Base-by-base conservation (phyloP, 805 yeast genomes). In the Candida fluviatilis region DNA sequence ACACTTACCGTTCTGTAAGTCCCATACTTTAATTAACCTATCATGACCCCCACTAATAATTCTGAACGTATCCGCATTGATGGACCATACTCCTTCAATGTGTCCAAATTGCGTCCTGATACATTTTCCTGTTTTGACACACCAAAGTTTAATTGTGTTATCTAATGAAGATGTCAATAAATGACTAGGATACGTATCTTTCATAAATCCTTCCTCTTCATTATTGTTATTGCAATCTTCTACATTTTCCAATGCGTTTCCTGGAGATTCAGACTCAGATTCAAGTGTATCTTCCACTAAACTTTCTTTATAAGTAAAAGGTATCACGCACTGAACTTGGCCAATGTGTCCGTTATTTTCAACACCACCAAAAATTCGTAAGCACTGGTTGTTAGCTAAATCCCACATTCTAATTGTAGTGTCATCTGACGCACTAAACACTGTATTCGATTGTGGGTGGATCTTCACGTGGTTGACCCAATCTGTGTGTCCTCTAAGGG, bases 41-140 rank as follows among this genome's bases (percentile, higher is more conserved):
- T 93, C 99, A 55, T 93, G 97, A 1, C 96, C 90, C 1, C 98
- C 98, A 51, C 93, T 82, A 8, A 91, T 85, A 32, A 93, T 85
- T 48, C 99, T 75, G 71, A 93, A 93, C 28, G 90, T 89, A 65
- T 93, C 98, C 1, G 97, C 95, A 13, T 93, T 88, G 39, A 93
- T 84, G 31, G 91, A 88, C 97, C 98, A 91, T 14, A 93, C 96
- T 16, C 99, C 99, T 62, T 93, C 98, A 38, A 91, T 88, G 57
- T 93, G 99, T 2, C 99, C 99, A 66, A 91, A 93, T 60, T 93
- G 91, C 0, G 99, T 93, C 41, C 96, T 73, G 8, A 89, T 77
- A 55, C 98, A 91, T 58, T 80, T 78, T 3, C 97, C 96, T 1
- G 93, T 78, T 45, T 70, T 71, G 21, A 89, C 83, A 49, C 88